These are phyloP conservation scores for Nakazawaea wyomingensis DNA, from an alignment of 805 yeast genomes.

Conservation along the genomic window DNA sequence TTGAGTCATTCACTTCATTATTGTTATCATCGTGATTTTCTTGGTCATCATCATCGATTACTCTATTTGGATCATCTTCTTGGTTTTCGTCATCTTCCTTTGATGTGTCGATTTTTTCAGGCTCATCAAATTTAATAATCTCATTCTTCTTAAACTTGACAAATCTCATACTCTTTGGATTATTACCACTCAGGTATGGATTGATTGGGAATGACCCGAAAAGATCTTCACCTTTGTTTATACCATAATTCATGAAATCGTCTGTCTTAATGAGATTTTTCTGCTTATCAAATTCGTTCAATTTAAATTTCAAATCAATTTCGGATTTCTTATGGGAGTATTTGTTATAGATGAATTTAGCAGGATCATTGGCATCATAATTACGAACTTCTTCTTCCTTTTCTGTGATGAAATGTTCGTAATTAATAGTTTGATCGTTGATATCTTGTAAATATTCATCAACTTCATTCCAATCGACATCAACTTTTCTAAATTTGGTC, in stretches of 20 bases:
- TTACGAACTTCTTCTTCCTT: slow-evolving; percentile 16
- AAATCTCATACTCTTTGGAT: slow-evolving; percentile 26
- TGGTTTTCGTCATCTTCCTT: neutral
- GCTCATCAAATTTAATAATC: slow-evolving; percentile 22
- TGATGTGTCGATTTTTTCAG: neutral
- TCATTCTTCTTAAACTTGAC: slow-evolving; percentile 26
- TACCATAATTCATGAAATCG: slow-evolving; percentile 10
- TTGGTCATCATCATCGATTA: neutral
- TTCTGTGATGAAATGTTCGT: slow-evolving; percentile 13
- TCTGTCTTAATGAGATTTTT: slow-evolving; percentile 16
- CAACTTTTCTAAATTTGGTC: slow-evolving; percentile 39
- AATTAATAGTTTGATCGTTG: slow-evolving; percentile 17
- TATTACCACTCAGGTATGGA: slow-evolving; percentile 24
- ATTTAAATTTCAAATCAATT: slow-evolving; percentile 13
- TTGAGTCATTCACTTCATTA: too few species aligned
- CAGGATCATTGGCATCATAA: slow-evolving; percentile 12
- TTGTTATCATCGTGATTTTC: neutral
- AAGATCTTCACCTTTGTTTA: slow-evolving; percentile 20
- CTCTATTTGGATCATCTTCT: neutral
- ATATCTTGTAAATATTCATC: slow-evolving; percentile 34
- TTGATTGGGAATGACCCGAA: slow-evolving; percentile 26
- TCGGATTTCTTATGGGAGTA: slow-evolving; percentile 12
- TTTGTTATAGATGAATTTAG: slow-evolving; percentile 10
- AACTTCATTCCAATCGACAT: slow-evolving; percentile 68
- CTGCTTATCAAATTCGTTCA: slow-evolving; percentile 9